Evolutionary conservation across 1,284 basidiomycete genomes (phyloP), one percentile per base, ranked within the genome.

Genomic region (Sporisorium exsertum): DNA sequence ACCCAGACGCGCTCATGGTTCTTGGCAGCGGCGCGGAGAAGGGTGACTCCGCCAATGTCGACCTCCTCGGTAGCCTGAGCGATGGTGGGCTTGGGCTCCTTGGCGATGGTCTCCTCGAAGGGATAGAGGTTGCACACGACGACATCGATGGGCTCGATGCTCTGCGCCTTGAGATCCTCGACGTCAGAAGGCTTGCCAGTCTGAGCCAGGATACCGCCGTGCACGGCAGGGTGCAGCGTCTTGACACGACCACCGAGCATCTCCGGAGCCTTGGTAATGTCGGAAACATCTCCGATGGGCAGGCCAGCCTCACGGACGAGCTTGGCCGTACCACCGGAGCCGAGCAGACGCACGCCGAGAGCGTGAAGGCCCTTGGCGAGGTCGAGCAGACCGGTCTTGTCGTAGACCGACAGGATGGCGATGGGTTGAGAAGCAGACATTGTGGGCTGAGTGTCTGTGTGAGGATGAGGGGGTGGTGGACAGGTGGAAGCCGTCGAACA

Each of bases 241-340:
- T 99, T 99, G 76, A 99, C 97, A 73, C 97, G 90, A 47, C 97
- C 97, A 61, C 96, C 95, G 16, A 99, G 90, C 94, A 99, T 99
- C 87, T 99, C 97, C n/a, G 96, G 97, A 1, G 95, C 95, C 84
- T 96, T 96, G 57, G 97, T 99, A 87, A 99, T 93, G 84, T 95
- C 93, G 22, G 95, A 94, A 50, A 99, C 95, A 90, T 99, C 97
- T 78, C 94, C 91, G 81, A 99, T 95, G 57, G 91, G 89, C 72
- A 98, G 90, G 20, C 94, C 95, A 47, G 94, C 92, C 69, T 97
- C 95, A 84, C 97, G 91, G 86, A 99, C 96, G 86, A 93, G 93
- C 88, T 96, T 97, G 60, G 97, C 96, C 22, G 97, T 99, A 65
- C 97, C 96, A 72, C 97, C 97, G 49, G 94, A 96, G 66, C 95